Evolutionary conservation across 2,329 filamentous ascomycete genomes (phyloP), one percentile per base, ranked within the genome.

Genomic region (Aspergillus flavus): DNA sequence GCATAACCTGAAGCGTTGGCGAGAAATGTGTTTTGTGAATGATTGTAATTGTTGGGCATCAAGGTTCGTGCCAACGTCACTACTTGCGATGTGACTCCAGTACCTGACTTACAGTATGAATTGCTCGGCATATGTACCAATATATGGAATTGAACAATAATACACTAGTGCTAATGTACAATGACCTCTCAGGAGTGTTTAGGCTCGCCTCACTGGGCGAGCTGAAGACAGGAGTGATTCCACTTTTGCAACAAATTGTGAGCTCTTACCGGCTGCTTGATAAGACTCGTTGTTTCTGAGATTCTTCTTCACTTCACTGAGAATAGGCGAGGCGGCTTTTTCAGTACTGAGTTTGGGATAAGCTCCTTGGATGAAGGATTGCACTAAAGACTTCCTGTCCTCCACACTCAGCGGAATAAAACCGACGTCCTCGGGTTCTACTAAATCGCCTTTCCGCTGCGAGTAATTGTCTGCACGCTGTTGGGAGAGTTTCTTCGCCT

Each of bases 211-310:
- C 34, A 65, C 66, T 58, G 66, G 68, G 34, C 73, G 71, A 64
- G 64, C 66, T 4, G 70, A 68, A 48, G 69, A 66, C 39, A 81
- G 64, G 26, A 78, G 69, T 45, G 73, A 78, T 65, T 77, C 72
- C 9, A 81, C 67, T 60, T 79, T 79, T 45, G 70, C 64, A 64
- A 80, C 65, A 57, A 81, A 78, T 50, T 75, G 69, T 6, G 72
- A 70, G 45, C 69, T 73, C 63, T 80, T 79, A 21, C 73, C 72
- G 10, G 72, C 62, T 19, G 70, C 72, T n/a, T 75, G 72, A 67
- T 80, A 81, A 16, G 78, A 81, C 50, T 73, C 72, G 57, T 81
- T 81, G 59, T 78, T 80, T n/a, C 70, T 67, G 28, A 80, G 71
- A 61, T 76, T 77, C 58, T 70, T 75, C 26, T 72, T 48, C 45